Evolutionary conservation across 1,284 basidiomycete species (phyloP), one percentile per base, ranked within the genome.

Genomic region (Fomitopsis palustris): DNA sequence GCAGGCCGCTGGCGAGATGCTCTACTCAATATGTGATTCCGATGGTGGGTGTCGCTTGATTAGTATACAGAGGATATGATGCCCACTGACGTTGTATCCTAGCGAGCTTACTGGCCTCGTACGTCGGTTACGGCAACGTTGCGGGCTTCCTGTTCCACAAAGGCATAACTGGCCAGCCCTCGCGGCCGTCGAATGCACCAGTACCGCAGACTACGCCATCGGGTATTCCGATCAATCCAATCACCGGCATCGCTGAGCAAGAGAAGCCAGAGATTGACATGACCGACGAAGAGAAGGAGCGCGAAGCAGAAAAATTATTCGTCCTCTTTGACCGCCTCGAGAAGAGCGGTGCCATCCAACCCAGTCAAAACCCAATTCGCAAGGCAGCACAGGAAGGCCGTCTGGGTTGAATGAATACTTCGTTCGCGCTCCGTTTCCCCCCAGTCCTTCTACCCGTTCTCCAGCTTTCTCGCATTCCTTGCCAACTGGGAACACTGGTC

Each of bases 211-310:
- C 77, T 3, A 70, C 72, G 23, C 62, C 83, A 2, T 72, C 77
- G 5, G 79, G 80, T 23, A 74, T 72, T n/a, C 70, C 77, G 1
- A 86, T 93, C 68, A 88, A 94, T 70, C 91, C 92, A 0, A 93
- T 94, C 68, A 95, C 91, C 0, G 92, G 89, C 19, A 83, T 83
- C 17, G 78, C 77, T 17, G 76, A 83, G 58, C 69, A 70, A 60
- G 74, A 77, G 17, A 73, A 75, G 8, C 58, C 66, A 31, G 67
- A 70, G 69, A 58, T 71, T 21, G 82, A 87, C 43, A 95, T 97
- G 93, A 88, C 91, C 0, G 88, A 95, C 21, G 94, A 95, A 69
- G 94, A 97, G 78, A 95, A 95, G 72, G 92, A 96, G 69, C 77
- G 77, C 16, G 95, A 98, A 75, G 90, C 94, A 49, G 95, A 96